phyloP scores from a whole-genome alignment of 2,329 filamentous ascomycete species.

The Zalaria obscura region DNA sequence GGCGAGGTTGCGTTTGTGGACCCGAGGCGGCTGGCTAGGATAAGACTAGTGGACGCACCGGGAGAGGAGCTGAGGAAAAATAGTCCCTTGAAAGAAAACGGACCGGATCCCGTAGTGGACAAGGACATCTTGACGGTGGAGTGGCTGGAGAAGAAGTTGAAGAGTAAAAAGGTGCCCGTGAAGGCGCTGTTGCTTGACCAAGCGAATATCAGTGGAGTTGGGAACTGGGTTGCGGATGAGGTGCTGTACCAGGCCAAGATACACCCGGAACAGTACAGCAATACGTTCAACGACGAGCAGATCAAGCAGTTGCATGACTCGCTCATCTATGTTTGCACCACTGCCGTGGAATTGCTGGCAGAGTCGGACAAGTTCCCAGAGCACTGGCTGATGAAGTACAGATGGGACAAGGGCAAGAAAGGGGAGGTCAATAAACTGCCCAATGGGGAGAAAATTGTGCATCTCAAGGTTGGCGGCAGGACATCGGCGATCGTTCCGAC shows the following conservation, averaged over 20 bases:
- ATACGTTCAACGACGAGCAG: conserved; percentile 61
- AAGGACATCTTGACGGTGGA: conserved; percentile 59
- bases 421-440: conserved; percentile 52
- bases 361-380: conserved; percentile 76
- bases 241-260: conserved; percentile 78
- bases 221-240: conserved; percentile 96
- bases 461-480: conserved; percentile 77
- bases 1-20: conserved; percentile 71
- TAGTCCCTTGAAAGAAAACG: conserved; percentile 77
- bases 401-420: conserved; percentile 79
- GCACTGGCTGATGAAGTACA: conserved; percentile 47
- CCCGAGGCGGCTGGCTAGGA: conserved; percentile 59
- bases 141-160: conserved; percentile 60
- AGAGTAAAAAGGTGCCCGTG: conserved; percentile 66
- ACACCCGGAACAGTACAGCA: conserved; percentile 86
- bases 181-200: conserved; percentile 86
- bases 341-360: conserved; percentile 62
- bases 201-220: conserved; percentile 76
- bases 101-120: conserved; percentile 82
- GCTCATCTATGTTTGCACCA: conserved; percentile 66
- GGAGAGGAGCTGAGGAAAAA: conserved; percentile 61
- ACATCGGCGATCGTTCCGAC: conserved; percentile 81
- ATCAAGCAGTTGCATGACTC: conserved; percentile 57
- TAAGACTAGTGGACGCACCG: conserved; percentile 70
- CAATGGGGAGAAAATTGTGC: conserved; percentile 71